Conservation (phyloP, 1,284 basidiomycete genomes). For the Vanrija sp. region DNA sequence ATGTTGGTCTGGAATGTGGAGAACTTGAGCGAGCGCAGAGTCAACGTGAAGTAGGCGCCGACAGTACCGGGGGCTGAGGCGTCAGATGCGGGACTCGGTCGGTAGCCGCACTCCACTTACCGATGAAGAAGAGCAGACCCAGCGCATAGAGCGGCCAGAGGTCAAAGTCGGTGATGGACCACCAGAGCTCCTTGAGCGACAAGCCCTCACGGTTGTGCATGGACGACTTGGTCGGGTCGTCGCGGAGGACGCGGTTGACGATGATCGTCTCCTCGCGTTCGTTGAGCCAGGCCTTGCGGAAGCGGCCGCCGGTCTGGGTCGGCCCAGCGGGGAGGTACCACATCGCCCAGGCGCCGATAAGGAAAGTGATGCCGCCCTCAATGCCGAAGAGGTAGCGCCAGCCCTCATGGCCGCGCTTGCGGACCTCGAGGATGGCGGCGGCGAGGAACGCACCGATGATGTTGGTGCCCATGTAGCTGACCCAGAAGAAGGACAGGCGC, state of each 20-base stretch:
- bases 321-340: slow-evolving; percentile 36
- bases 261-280: slow-evolving; percentile 51
- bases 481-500: slow-evolving; percentile 47
- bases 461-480: slow-evolving; percentile 15
- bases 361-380: slow-evolving; percentile 35
- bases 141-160: slow-evolving; percentile 48
- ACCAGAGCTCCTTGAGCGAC: slow-evolving; percentile 21
- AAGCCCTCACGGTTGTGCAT: slow-evolving; percentile 51
- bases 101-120: background rate
- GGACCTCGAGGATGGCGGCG: slow-evolving; percentile 38
- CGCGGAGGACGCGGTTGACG: slow-evolving; percentile 50
- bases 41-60: slow-evolving; percentile 25
- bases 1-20: slow-evolving; percentile 43
- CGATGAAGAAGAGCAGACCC: slow-evolving; percentile 13
- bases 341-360: slow-evolving; percentile 35
- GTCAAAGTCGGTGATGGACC: slow-evolving; percentile 43
- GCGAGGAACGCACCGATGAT: slow-evolving; percentile 37
- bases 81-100: slow-evolving; percentile 24
- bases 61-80: slow-evolving; percentile 23
- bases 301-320: slow-evolving; percentile 1
- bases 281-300: slow-evolving; percentile 46
- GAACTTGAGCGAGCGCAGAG: slow-evolving; percentile 25
- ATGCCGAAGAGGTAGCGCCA: slow-evolving; percentile 41
- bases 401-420: slow-evolving; percentile 33
- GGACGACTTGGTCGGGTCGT: slow-evolving; percentile 46